These are phyloP conservation scores for Blepharisma stoltei DNA, from an alignment of 73 alveolate genomes.

Conservation along the genomic window DNA sequence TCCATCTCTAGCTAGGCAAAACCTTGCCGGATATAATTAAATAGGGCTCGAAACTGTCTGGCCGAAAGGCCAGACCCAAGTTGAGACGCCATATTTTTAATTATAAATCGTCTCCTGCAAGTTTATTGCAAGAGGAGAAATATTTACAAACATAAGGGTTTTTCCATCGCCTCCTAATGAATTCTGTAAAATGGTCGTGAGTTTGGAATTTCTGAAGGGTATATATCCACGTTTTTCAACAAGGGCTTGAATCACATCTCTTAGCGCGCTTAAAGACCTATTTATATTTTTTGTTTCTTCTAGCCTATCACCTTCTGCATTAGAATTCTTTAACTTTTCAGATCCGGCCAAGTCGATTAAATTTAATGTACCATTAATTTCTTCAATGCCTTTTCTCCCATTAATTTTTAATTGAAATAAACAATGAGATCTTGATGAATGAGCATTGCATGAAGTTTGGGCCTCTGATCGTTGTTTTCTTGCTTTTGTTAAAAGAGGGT, in stretches of 20 bases:
- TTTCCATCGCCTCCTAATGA: slow-evolving; percentile 93
- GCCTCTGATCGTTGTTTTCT: slow-evolving; percentile 72
- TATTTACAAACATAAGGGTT: slow-evolving; percentile 90
- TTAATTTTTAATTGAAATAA: slow-evolving; percentile 61
- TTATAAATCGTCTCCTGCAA: slow-evolving; percentile 8
- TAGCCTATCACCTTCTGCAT: slow-evolving; percentile 70
- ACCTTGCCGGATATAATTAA: too few relatives aligned
- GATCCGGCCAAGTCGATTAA: slow-evolving; percentile 96
- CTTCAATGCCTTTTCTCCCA: slow-evolving; percentile 40
- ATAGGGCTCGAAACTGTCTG: too few relatives aligned
- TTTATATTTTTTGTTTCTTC: slow-evolving; percentile 82
- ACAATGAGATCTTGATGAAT: slow-evolving; percentile 79
- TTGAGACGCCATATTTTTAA: too few relatives aligned
- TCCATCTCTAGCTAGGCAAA: too few relatives aligned
- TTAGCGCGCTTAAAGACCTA: slow-evolving; percentile 60
- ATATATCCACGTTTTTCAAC: slow-evolving; percentile 71
- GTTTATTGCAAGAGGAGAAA: slow-evolving; percentile 64
- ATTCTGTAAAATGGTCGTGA: slow-evolving; percentile 72
- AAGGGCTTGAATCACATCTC: slow-evolving; percentile 80
- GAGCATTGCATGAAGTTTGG: slow-evolving; percentile 68
- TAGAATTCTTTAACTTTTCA: slow-evolving; percentile 82
- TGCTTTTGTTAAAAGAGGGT: slow-evolving; percentile 52
- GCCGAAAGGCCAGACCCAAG: too few relatives aligned
- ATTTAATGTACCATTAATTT: slow-evolving; percentile 75
- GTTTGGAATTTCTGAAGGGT: slow-evolving; percentile 82